Evolutionary conservation across 495 filamentous ascomycete genomes (phyloP), one percentile per base, ranked within the genome.

Genomic region (Hapsidospora chrysogenum): DNA sequence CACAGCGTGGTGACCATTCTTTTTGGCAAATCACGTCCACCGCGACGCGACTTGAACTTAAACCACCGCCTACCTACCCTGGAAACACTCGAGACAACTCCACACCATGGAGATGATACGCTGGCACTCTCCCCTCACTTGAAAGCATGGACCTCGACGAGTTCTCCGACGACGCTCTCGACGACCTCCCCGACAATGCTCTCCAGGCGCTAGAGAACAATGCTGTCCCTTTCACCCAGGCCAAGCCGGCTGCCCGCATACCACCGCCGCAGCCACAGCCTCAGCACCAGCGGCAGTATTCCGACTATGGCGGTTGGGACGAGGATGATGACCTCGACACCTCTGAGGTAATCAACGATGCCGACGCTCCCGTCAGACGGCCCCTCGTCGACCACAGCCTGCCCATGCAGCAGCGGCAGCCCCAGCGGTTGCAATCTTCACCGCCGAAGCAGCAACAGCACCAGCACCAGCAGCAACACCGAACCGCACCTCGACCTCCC

Each of bases 121-220:
- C n/a, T n/a, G n/a, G n/a, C n/a, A n/a, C n/a, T n/a, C n/a, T n/a
- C n/a, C n/a, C n/a, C 5, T n/a, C n/a, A n/a, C n/a, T n/a, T n/a
- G n/a, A n/a, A 21, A 14, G 1, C 8, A 19, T 29, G 35, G 32
- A 40, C 36, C 61, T 67, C 56, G 63, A 67, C 51, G 54, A 60
- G 8, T 67, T 56, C 28, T 60, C 56, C 17, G 63, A 67, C 40
- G 63, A 63, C 43, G 59, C 51, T 18, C 52, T 67, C 43, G 60
- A 64, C 37, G 43, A 52, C 29, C 51, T 67, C n/a, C 50, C 60
- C 48, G 56, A 52, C 39, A 52, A 50, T 18, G 42, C 44, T 19
- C 44, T 65, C 11, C 48, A 63, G 34, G 50, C 65, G 38, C 55
- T 67, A 29, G 63, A 67, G 38, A 53, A 63, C 46, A 54, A 56